Evolutionary conservation across 2,329 filamentous ascomycete species (phyloP), one percentile per base, ranked within the genome.

Genomic region (Xylariales sp.): DNA sequence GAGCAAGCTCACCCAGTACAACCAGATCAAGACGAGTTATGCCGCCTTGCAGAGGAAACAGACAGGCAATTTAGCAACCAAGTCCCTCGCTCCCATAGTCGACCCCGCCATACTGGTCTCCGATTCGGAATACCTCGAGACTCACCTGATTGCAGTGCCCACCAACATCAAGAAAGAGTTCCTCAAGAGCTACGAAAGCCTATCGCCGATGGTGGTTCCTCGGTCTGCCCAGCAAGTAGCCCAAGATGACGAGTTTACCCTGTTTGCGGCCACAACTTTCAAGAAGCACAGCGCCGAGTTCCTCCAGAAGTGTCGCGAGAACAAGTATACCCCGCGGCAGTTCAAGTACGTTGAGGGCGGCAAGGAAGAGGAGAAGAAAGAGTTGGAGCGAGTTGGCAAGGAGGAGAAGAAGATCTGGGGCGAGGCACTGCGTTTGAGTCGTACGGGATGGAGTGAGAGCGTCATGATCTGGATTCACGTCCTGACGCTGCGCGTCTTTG

Each of bases 401-500:
- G 89, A 97, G 58, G 90, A 44, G 69, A 79, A 85, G 62, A 95
- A 93, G 67, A 74, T 95, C 3, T 95, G 89, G 81, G 89, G 88
- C 10, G 91, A 98, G 66, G 89, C 90, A 4, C 63, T 98, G 55
- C 78, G 89, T 48, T 74, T 96, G 52, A 88, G 84, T 12, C 75
- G 90, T 45, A 95, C 88, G n/a, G 89, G 88, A 13, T 98, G 93
- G 80, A 91, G 88, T 57, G 93, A 98, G 67, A 84, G 84, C 45
- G 88, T 95, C 48, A 95, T 95, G 88, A 84, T 91, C 38, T 95
- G 90, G 88, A 77, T 95, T 34, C 93, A 98, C 58, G 85, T 95
- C 19, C 72, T 97, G 55, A 86, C 90, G 6, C 67, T 98, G 53
- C 75, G 93, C 38, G 90, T 97, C 15, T 98, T 97, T 63, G 93